These are phyloP conservation scores for Thermothelomyces thermophilus DNA, from an alignment of 2,329 filamentous ascomycete species.

Conservation along the genomic window DNA sequence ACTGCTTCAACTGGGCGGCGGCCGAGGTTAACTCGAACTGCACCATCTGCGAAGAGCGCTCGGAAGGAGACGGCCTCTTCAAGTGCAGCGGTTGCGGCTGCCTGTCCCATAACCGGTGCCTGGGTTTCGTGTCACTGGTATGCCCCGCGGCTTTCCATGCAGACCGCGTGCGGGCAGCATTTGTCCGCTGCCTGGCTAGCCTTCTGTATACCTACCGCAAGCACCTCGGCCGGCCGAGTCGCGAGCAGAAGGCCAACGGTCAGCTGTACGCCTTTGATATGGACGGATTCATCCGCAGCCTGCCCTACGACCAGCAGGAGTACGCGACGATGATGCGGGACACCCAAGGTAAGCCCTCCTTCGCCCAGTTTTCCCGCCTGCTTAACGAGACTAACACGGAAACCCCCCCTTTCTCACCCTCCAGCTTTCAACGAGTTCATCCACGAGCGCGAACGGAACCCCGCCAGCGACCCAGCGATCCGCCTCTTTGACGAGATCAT, in stretches of 20 bases:
- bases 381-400: no score
- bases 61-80: slow-evolving; percentile 66
- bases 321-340: slow-evolving; percentile 59
- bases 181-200: slow-evolving; percentile 60
- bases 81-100: slow-evolving; percentile 61
- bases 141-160: slow-evolving; percentile 56
- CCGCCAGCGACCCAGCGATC: slow-evolving; percentile 56
- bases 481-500: slow-evolving; percentile 81
- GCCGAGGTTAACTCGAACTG: slow-evolving; percentile 57
- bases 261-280: slow-evolving; percentile 60
- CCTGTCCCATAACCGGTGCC: slow-evolving; percentile 51
- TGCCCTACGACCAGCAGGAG: slow-evolving; percentile 60
- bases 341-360: slow-evolving; percentile 51
- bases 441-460: slow-evolving; percentile 66
- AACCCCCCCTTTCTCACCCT: slow-evolving; percentile 23
- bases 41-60: slow-evolving; percentile 69
- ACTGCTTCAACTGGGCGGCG: slow-evolving; percentile 64
- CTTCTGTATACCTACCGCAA: slow-evolving; percentile 61
- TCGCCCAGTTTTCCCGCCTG: background rate
- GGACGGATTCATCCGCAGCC: slow-evolving; percentile 57
- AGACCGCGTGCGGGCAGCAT: slow-evolving; percentile 56
- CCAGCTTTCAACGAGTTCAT: slow-evolving; percentile 75
- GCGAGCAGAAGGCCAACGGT: slow-evolving; percentile 53
- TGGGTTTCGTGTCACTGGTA: slow-evolving; percentile 57
- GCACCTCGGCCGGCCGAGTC: slow-evolving; percentile 51